phyloP scores from a whole-genome alignment of 1,284 basidiomycete genomes.

The Leccinum subrobustum region DNA sequence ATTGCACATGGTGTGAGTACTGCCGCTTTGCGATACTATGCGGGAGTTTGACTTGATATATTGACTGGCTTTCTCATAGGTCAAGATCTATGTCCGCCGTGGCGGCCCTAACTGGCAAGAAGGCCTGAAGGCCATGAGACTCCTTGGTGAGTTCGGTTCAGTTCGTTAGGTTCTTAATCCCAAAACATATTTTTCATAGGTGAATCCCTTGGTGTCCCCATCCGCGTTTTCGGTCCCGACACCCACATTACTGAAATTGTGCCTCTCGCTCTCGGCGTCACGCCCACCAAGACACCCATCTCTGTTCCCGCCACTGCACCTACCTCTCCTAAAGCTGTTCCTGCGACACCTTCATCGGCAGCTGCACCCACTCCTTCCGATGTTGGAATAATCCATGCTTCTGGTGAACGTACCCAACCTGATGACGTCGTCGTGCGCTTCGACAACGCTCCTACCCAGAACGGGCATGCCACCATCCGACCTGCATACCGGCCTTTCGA shows the following conservation, averaged over 20 bases:
- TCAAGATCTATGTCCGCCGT: conserved; percentile 95
- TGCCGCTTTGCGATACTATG: neutral
- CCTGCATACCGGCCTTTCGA: conserved; percentile 92
- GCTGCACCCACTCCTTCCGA: conserved; percentile 38
- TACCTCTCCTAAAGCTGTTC: conserved; percentile 37
- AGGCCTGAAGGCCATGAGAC: conserved; percentile 97
- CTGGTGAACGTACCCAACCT: conserved; percentile 81
- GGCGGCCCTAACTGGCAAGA: conserved; percentile 99
- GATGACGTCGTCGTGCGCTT: conserved; percentile 91
- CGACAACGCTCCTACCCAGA: conserved; percentile 44
- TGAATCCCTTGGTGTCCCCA: conserved; percentile 95
- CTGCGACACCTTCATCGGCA: conserved; percentile 24
- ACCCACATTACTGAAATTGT: conserved; percentile 99
- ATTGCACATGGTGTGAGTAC: conserved; percentile 57
- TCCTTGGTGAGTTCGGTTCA: conserved; percentile 57
- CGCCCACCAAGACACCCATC: conserved; percentile 40
- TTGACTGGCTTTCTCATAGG: conserved; percentile 37
- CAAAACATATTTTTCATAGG: conserved; percentile 32
- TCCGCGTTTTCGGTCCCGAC: conserved; percentile 96
- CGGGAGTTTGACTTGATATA: neutral
- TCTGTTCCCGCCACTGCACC: conserved; percentile 43
- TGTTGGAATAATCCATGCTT: conserved; percentile 77
- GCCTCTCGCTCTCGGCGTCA: conserved; percentile 91
- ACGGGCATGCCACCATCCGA: conserved; percentile 41
- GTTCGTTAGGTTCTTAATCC: neutral